These are phyloP conservation scores for Candida sp. DNA, from an alignment of 1,139 yeast species.

Conservation along the genomic window DNA sequence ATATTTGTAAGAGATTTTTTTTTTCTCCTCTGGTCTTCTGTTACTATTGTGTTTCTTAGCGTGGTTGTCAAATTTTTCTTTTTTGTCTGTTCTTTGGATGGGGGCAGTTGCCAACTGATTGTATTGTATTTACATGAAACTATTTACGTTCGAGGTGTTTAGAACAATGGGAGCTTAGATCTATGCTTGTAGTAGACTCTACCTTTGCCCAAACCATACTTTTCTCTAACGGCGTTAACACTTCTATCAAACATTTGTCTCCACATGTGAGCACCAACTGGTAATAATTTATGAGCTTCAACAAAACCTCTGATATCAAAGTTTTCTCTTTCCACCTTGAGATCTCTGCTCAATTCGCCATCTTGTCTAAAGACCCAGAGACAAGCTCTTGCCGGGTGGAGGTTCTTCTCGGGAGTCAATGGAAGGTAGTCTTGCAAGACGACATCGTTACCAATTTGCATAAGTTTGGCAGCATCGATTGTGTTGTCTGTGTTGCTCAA, in stretches of 20 bases:
- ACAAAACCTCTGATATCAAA: conserved; percentile 81
- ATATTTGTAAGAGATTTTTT: not conserved
- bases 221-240: conserved; percentile 66
- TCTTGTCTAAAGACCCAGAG: conserved; percentile 91
- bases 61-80: not conserved
- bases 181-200: conserved; percentile 68
- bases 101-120: too few relatives aligned
- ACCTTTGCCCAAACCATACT: conserved; percentile 76
- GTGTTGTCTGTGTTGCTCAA: conserved; percentile 62
- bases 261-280: conserved; percentile 95
- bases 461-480: conserved; percentile 54
- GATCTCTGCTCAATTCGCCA: conserved; percentile 18
- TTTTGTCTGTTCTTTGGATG: not conserved
- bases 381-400: conserved; percentile 80
- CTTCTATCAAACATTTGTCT: conserved; percentile 85
- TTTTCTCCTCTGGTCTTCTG: not conserved
- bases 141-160: not conserved
- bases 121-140: not conserved
- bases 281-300: conserved; percentile 52
- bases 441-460: conserved; percentile 38
- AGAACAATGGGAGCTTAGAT: conserved; percentile 27
- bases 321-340: conserved; percentile 31
- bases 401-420: conserved; percentile 89
- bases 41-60: too few relatives aligned
- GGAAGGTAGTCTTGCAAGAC: conserved; percentile 74